Conservation (phyloP, 208 protist genomes). For the Leishmania martiniquensis region DNA sequence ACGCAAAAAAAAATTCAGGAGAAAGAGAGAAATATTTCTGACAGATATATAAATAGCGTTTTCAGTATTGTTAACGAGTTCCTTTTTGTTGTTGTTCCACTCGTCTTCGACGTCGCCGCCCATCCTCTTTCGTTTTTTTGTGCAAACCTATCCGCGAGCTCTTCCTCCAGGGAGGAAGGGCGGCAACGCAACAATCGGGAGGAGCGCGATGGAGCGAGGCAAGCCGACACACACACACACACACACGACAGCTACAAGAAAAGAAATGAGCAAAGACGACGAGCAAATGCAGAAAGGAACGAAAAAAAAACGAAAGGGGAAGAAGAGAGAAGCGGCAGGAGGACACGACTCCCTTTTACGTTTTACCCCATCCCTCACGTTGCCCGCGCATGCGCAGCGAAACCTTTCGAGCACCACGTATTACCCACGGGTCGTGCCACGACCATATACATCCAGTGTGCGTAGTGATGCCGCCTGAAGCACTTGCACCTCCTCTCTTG, state of each 20-base stretch:
- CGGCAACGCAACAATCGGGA: not conserved
- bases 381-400: not conserved
- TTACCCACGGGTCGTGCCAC: not conserved
- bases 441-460: not conserved
- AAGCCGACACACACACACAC: constrained; percentile 9
- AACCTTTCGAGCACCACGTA: not conserved
- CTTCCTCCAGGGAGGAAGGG: not conserved
- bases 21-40: not conserved
- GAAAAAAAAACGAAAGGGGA: not conserved
- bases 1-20: not conserved
- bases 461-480: not conserved
- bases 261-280: not conserved
- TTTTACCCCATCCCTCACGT: not conserved
- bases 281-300: not conserved
- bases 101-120: not conserved
- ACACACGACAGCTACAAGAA: not conserved
- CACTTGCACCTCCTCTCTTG: not conserved
- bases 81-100: not conserved
- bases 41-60: constrained; percentile 14
- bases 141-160: not conserved
- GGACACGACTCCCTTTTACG: not conserved
- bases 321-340: not conserved
- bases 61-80: constrained; percentile 3
- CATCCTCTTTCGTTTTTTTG: not conserved
- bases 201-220: too few species aligned